Base-by-base conservation (phyloP, 768 basidiomycete species). In the Melanogaster broomeanus region DNA sequence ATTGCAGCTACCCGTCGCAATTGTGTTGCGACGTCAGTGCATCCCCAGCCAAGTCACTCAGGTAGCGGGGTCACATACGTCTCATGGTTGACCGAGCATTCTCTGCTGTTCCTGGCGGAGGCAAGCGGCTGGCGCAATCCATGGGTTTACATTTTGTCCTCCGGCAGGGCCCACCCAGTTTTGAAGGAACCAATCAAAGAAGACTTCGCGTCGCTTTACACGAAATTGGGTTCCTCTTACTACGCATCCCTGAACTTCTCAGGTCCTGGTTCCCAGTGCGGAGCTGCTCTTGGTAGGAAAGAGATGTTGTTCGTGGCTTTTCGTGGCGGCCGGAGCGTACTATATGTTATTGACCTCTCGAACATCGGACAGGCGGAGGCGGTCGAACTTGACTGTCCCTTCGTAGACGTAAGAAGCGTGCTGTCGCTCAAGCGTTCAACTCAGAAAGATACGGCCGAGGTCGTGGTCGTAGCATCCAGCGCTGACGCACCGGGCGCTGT, bases 71-170 rank as follows among this genome's bases (percentile, higher is more conserved):
- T 80, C 11, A 69, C 64, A 7, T 82, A 84, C 55, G 82, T 86
- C 0, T 61, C 70, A 8, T 88, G 86, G 86, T 68, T 74, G 7
- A 71, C 66, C 47, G 70, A 80, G 58, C 73, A 79, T 21, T 72
- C 67, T 5, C 71, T 90, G 19, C 69, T 85, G 43, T 88, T 83
- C 66, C 77, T 80, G 10, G 75, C 71, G 31, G 87, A 90, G 53
- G 69, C 70, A 45, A 33, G 49, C 18, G 88, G 83, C 0, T 88
- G 74, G 59, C 72, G 77, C 48, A 85, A 88, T 59, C 82, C 87
- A 0, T 87, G 79, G 77, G 74, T 60, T 30, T 82, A 76, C 62
- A 40, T 72, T 31, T 40, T 61, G 3, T 53, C 66, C 15, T 41
- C 40, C 9, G 7, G 22, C 40, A 25, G 7, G 7, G 40, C 40